Evolutionary conservation across 176 grass and related monocot species (phyloP).

Genomic region (Eleusine indica): DNA sequence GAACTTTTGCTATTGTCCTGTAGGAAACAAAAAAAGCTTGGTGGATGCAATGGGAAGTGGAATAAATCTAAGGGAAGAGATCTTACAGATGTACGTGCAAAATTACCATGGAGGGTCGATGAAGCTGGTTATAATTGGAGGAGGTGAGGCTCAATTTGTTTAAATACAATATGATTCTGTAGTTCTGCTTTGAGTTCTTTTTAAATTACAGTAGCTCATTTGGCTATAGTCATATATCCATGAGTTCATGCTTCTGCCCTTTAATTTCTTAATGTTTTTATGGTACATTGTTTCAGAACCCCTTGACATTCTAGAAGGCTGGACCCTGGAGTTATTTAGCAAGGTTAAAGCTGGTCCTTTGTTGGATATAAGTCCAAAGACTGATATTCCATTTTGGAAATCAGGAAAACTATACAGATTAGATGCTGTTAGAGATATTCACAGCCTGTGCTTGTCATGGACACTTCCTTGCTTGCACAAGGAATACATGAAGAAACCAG

Average conservation of each 20-base stretch:
- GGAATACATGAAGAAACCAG: constrained; percentile 95
- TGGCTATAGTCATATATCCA: constrained; percentile 23
- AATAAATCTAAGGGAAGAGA: constrained; percentile 88
- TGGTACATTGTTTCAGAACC: constrained; percentile 65
- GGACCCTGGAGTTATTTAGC: constrained; percentile 89
- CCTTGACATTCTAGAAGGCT: constrained; percentile 80
- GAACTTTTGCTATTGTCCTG: constrained; percentile 44
- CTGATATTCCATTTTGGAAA: constrained; percentile 81
- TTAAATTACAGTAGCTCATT: neutral
- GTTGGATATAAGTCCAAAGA: constrained; percentile 58
- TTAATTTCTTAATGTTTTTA: constrained; percentile 31
- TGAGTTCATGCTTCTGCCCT: constrained; percentile 26
- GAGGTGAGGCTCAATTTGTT: constrained; percentile 58
- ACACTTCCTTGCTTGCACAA: constrained; percentile 92
- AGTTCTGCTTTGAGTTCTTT: neutral
- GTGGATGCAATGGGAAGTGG: constrained; percentile 80
- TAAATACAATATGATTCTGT: neutral
- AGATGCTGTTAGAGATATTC: constrained; percentile 95
- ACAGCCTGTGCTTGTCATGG: constrained; percentile 80
- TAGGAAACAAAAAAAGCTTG: constrained; percentile 99
- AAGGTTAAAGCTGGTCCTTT: constrained; percentile 79
- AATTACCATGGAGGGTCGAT: constrained; percentile 89
- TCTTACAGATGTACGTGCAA: constrained; percentile 71
- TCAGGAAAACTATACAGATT: constrained; percentile 80
- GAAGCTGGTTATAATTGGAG: constrained; percentile 93